These are phyloP conservation scores for Isochrysis galbana DNA, from an alignment of 78 protist species.

Conservation along the genomic window DNA sequence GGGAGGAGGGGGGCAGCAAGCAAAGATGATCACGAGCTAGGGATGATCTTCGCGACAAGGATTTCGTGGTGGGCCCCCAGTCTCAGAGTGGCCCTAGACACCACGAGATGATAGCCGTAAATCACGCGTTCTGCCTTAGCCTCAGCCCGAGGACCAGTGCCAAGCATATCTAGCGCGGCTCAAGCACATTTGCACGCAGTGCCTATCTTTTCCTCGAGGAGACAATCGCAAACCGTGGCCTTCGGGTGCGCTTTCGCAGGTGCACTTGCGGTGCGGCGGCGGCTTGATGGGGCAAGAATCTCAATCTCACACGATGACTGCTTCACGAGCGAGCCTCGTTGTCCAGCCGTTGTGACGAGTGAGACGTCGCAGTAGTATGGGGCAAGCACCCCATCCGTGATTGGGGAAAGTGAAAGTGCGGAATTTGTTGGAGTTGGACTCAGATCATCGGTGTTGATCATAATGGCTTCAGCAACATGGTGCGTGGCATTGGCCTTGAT, in stretches of 20 bases:
- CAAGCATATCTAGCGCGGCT: background rate
- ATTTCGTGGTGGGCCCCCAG: background rate
- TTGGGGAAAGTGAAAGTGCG: background rate
- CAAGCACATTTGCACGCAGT: background rate
- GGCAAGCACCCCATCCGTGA: background rate
- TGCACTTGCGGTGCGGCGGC: background rate
- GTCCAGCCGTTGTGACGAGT: too few species aligned
- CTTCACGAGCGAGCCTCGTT: background rate
- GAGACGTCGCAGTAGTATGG: background rate
- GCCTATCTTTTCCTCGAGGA: background rate
- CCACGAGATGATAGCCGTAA: background rate
- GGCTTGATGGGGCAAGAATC: background rate
- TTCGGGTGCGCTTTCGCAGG: background rate
- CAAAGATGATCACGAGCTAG: background rate
- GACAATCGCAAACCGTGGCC: background rate
- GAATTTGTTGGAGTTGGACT: background rate
- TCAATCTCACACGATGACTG: background rate
- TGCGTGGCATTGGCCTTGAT: background rate
- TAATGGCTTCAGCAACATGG: background rate
- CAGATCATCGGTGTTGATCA: background rate
- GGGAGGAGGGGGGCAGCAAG: too few species aligned
- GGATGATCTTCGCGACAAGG: background rate
- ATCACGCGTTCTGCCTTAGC: background rate
- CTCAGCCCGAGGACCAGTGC: background rate
- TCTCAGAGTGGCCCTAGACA: background rate